These are phyloP conservation scores for Russula lepida DNA, from an alignment of 768 basidiomycete genomes.

Conservation along the genomic window DNA sequence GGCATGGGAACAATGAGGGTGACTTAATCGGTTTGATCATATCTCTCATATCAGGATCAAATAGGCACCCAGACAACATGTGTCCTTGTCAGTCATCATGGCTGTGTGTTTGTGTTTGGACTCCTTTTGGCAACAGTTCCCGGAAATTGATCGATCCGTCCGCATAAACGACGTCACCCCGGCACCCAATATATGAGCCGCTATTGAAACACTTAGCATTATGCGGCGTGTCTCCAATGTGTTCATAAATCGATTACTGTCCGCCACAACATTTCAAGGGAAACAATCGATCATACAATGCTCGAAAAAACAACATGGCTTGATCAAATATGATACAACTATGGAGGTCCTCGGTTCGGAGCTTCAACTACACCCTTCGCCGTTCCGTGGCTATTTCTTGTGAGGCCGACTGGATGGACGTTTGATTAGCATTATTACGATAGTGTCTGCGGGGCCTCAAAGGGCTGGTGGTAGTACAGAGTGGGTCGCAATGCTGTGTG, in stretches of 20 bases:
- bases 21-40: constrained; percentile 7
- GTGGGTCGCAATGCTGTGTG: constrained; percentile 16
- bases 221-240: not conserved
- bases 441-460: not conserved
- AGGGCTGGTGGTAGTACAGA: constrained; percentile 14
- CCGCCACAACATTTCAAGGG: not conserved
- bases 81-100: not conserved
- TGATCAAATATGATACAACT: constrained; percentile 15
- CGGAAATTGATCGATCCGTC: constrained; percentile 11
- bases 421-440: constrained; percentile 12
- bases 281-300: not conserved
- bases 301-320: constrained; percentile 1
- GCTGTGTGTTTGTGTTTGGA: not conserved
- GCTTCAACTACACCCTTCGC: not conserved
- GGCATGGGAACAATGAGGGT: not conserved
- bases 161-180: constrained; percentile 9
- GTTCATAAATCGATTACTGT: not conserved
- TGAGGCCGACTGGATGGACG: not conserved
- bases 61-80: not conserved
- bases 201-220: not conserved
- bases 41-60: not conserved
- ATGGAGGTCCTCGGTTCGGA: not conserved
- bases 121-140: not conserved
- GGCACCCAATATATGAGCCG: not conserved
- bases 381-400: not conserved